Evolutionary conservation across 495 filamentous ascomycete species (phyloP).

Genomic region (Neurospora sp.): DNA sequence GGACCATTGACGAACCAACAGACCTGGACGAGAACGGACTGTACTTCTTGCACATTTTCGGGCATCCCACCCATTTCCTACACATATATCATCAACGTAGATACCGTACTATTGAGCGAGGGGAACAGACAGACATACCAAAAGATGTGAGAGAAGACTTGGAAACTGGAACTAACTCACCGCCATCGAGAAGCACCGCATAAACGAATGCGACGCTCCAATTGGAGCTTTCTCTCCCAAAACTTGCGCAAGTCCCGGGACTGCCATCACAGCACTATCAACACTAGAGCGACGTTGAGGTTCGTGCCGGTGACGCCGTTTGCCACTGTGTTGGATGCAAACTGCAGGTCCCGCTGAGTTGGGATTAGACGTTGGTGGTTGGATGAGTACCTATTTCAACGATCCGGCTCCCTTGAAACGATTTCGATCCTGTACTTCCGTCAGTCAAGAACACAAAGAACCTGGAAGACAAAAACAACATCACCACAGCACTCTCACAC

Average conservation of each 20-base stretch:
- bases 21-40: background rate
- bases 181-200: slow-evolving; percentile 16
- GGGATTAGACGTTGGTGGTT: background rate
- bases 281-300: background rate
- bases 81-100: background rate
- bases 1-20: background rate
- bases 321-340: background rate
- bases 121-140: background rate
- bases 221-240: background rate
- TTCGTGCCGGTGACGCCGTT: background rate
- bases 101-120: background rate
- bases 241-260: background rate
- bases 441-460: background rate
- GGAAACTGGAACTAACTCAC: background rate
- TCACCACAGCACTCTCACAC: background rate
- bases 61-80: background rate
- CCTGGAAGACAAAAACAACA: background rate
- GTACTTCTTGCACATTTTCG: background rate
- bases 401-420: background rate
- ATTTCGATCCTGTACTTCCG: background rate
- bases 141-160: background rate
- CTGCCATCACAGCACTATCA: background rate
- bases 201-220: slow-evolving; percentile 20
- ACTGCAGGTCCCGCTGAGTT: background rate
- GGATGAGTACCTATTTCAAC: background rate